Conservation (phyloP, 2,329 filamentous ascomycete genomes). For the Aspergillus hiratsukae region DNA sequence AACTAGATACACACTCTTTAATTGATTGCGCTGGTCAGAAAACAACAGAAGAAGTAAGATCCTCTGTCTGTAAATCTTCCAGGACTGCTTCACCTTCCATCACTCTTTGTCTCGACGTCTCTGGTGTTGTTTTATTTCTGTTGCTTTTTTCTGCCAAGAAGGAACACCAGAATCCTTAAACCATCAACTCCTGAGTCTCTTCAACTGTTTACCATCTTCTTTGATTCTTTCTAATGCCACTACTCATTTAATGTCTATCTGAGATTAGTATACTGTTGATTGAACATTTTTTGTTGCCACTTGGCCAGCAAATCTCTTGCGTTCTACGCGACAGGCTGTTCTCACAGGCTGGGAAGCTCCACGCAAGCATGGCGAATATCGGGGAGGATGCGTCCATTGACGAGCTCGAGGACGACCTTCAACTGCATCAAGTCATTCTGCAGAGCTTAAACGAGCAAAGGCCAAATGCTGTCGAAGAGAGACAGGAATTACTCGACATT, state of each 20-base stretch:
- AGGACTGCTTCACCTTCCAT: neutral
- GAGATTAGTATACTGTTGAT: neutral
- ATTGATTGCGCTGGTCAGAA: neutral
- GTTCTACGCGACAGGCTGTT: neutral
- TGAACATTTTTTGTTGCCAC: neutral
- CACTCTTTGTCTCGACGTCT: neutral
- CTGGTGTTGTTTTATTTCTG: neutral
- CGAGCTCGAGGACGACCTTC: conserved; percentile 29
- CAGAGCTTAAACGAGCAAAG: conserved; percentile 24
- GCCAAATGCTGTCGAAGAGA: conserved; percentile 21
- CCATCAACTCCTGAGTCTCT: neutral
- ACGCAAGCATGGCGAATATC: conserved; percentile 1
- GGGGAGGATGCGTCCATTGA: conserved; percentile 15
- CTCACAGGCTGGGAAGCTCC: neutral
- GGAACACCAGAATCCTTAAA: neutral
- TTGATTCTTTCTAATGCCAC: neutral
- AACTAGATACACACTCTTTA: neutral
- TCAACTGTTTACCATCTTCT: neutral
- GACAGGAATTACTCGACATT: conserved; percentile 21
- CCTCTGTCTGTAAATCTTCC: neutral
- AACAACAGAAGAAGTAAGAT: neutral
- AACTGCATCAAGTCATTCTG: conserved; percentile 28
- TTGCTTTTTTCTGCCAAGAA: neutral
- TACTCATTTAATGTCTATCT: neutral
- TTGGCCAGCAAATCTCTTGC: neutral